phyloP scores from a whole-genome alignment of 768 basidiomycete genomes.

The Crassisporium funariophilum region DNA sequence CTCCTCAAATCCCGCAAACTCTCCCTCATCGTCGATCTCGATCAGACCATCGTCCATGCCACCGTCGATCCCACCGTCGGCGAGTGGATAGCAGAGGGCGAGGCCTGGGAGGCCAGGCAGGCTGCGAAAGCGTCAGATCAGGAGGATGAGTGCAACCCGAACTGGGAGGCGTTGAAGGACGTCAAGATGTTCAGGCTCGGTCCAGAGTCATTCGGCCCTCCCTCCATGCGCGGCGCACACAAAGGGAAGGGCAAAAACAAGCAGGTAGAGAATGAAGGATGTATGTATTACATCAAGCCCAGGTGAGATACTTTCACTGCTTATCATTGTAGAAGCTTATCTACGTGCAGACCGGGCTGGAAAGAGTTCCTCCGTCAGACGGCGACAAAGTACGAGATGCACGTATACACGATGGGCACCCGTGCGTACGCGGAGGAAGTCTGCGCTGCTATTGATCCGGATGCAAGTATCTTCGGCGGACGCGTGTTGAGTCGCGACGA shows the following conservation, averaged over 20 bases:
- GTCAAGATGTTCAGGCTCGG: slow-evolving; percentile 87
- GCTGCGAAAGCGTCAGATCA: slow-evolving; percentile 37
- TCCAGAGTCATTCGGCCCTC: slow-evolving; percentile 68
- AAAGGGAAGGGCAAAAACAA: slow-evolving; percentile 62
- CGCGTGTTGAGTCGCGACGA: slow-evolving; percentile 93
- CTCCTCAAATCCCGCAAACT: slow-evolving; percentile 78
- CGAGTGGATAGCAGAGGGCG: slow-evolving; percentile 91
- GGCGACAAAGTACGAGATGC: slow-evolving; percentile 91
- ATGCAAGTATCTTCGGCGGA: slow-evolving; percentile 80
- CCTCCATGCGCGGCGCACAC: slow-evolving; percentile 35
- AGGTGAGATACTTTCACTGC: slow-evolving; percentile 63
- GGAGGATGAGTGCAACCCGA: slow-evolving; percentile 80
- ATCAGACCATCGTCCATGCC: slow-evolving; percentile 98
- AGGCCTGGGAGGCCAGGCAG: slow-evolving; percentile 73
- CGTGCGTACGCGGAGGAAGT: slow-evolving; percentile 96
- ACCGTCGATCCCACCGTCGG: slow-evolving; percentile 98
- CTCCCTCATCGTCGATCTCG: slow-evolving; percentile 96
- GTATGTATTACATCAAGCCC: slow-evolving; percentile 98
- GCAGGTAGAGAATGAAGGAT: slow-evolving; percentile 73
- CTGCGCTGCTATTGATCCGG: slow-evolving; percentile 91
- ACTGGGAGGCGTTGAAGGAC: slow-evolving; percentile 89
- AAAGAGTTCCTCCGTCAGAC: slow-evolving; percentile 72
- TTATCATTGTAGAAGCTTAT: slow-evolving; percentile 9
- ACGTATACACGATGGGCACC: slow-evolving; percentile 99
- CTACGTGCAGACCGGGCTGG: slow-evolving; percentile 70